Evolutionary conservation across 192 early-diverging fungal genomes (phyloP).

Genomic region (Geosiphon pyriformis): DNA sequence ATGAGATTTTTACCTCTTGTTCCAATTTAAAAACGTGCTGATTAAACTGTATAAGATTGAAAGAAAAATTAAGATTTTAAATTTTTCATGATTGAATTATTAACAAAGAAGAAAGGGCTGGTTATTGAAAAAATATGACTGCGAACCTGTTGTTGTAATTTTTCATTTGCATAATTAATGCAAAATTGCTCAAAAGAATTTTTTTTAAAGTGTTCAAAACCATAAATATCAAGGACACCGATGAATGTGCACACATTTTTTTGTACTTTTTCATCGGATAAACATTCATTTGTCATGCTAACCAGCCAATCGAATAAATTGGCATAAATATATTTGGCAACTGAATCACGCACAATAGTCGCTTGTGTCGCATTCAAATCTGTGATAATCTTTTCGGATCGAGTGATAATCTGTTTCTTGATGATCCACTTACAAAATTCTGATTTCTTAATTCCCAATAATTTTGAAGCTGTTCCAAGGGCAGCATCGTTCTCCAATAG

Average conservation of each 20-base stretch:
- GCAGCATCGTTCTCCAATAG: conserved; percentile 77
- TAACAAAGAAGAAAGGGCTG: neutral
- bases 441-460: conserved; percentile 71
- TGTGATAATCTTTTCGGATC: conserved; percentile 88
- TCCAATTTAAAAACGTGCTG: conserved; percentile 98
- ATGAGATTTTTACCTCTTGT: conserved; percentile 58
- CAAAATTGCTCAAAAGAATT: conserved; percentile 99
- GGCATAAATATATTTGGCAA: conserved; percentile 96
- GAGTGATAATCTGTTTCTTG: conserved; percentile 86
- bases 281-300: conserved; percentile 77
- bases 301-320: conserved; percentile 97
- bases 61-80: neutral
- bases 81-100: neutral
- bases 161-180: conserved; percentile 97
- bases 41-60: too few species aligned
- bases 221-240: conserved; percentile 99
- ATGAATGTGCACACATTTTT: conserved; percentile 65
- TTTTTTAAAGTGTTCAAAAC: conserved; percentile 98
- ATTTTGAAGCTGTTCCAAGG: conserved; percentile 55
- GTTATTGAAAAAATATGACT: neutral
- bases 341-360: conserved; percentile 78
- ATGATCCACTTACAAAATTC: conserved; percentile 94
- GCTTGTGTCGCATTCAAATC: conserved; percentile 70
- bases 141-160: conserved; percentile 80
- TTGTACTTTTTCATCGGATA: conserved; percentile 53